These are phyloP conservation scores for Hansenula sp. DNA, from an alignment of 1,139 yeast genomes.

Conservation along the genomic window DNA sequence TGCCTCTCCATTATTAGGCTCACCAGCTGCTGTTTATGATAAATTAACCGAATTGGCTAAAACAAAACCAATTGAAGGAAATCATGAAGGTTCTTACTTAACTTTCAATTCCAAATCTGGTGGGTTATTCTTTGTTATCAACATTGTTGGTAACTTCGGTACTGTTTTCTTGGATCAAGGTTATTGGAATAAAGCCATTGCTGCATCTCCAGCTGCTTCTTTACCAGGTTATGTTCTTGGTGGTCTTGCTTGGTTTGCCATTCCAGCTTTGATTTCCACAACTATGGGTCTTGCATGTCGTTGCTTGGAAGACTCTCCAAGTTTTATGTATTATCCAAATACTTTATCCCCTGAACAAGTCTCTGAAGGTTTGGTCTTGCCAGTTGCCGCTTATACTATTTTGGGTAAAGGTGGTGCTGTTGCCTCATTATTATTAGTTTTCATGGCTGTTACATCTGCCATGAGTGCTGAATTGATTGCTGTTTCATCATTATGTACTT, in stretches of 20 bases:
- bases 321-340: constrained; percentile 77
- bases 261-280: constrained; percentile 78
- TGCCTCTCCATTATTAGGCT: constrained; percentile 58
- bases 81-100: constrained; percentile 70
- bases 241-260: constrained; percentile 90
- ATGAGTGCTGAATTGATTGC: constrained; percentile 88
- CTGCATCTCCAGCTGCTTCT: constrained; percentile 80
- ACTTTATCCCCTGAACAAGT: constrained; percentile 64
- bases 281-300: constrained; percentile 82
- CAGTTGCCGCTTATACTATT: constrained; percentile 81
- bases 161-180: constrained; percentile 88
- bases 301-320: constrained; percentile 60
- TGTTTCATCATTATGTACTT: constrained; percentile 79
- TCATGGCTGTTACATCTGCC: constrained; percentile 80
- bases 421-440: constrained; percentile 69
- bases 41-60: constrained; percentile 54
- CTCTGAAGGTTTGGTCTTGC: constrained; percentile 76
- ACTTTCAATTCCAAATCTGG: constrained; percentile 78
- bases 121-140: constrained; percentile 80
- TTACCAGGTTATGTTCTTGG: constrained; percentile 89
- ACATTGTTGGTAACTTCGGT: constrained; percentile 83
- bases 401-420: constrained; percentile 88
- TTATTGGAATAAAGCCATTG: constrained; percentile 88
- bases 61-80: constrained; percentile 63
- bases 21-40: constrained; percentile 80